Evolutionary conservation across 1,284 basidiomycete species (phyloP), one percentile per base, ranked within the genome.

Genomic region (Irpex lacteus): DNA sequence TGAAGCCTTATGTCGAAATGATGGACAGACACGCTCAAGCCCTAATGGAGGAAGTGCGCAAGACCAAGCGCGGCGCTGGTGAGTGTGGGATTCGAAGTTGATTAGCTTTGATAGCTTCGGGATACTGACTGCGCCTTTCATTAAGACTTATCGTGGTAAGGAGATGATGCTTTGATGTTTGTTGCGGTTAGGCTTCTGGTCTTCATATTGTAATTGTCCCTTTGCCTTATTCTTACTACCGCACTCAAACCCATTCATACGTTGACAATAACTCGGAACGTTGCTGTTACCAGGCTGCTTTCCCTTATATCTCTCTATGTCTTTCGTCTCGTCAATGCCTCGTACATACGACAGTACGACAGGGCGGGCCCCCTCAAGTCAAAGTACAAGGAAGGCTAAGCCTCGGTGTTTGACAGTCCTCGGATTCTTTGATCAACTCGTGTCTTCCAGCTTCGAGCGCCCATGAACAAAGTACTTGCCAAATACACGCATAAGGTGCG

Each of bases 1-100:
- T 99, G 67, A 92, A 88, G 71, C 92, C 92, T 2, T 98, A 96
- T 72, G 90, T 99, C 44, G 92, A 96, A 59, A 86, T 98, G 81
- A 80, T 99, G 67, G 94, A 98, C 66, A 83, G 82, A 71, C 93
- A 98, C 72, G 82, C 81, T 13, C 67, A 74, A 63, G 75, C 74
- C 34, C 73, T 92, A 56, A 86, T 91, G 85, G 82, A 85, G 18
- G 84, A 87, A 66, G 81, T 83, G 44, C 78, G 87, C 66, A 80
- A 69, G 67, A 78, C 73, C 36, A 90, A 84, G 73, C 81, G 84
- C 53, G 82, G 77, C 63, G 74, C 75, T 72, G 81, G 83, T 83
- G 21, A 18, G 65, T 44, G 40, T 44, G 9, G 13, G 37, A 5
- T 40, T 55, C 21, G 7, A 15, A 15, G n/a, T 21, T 26, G 21